Base-by-base conservation (phyloP, 345 rosid species). In the Euphorbia lathyris region DNA sequence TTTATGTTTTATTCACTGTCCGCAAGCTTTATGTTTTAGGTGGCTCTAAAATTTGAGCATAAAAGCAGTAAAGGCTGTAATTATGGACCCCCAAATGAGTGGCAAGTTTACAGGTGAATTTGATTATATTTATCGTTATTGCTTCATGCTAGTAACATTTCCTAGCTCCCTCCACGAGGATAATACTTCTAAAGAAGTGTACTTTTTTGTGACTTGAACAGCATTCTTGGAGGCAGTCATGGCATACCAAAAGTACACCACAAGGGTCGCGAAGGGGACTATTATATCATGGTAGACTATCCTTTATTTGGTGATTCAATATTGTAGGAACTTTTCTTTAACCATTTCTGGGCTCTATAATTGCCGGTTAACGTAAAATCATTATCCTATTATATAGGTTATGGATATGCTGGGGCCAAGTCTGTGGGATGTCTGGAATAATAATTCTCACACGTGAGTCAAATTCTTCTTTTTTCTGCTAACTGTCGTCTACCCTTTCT, bases 371-470 rank as follows among this genome's bases (percentile, higher is more conserved):
- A 40, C 16, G 6, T 26, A 9, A 53, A 60, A 22, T 13, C 14
- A 10, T 55, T 3, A 23, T 56, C 53, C 42, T 34, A 77, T 16
- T 45, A 12, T 45, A 45, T 83, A 95, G 99, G 97, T 90, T 63
- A 95, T 95, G 99, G 99, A 95, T 81, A 90, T 92, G 78, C 90
- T 95, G 70, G 99, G 97, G 40, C 99, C 97, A 43, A 95, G 99
- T 78, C 86, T 92, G 38, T 95, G 99, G 97, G 99, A 95, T 82
- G 91, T 95, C 50, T 95, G 99, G 99, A 95, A 77, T 69, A 77
- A 89, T 58, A 86, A 93, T 63, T 93, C 97, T 67, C 95, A 92
- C 79, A 82, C 93, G 99, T 96, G 74, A 88, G 97, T 86, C 58
- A 19, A 14, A 40, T 63, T 58, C 23, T n/a, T 27, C 3, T 5